phyloP scores from a whole-genome alignment of 306 rosid species.

The Rosa multiflora region DNA sequence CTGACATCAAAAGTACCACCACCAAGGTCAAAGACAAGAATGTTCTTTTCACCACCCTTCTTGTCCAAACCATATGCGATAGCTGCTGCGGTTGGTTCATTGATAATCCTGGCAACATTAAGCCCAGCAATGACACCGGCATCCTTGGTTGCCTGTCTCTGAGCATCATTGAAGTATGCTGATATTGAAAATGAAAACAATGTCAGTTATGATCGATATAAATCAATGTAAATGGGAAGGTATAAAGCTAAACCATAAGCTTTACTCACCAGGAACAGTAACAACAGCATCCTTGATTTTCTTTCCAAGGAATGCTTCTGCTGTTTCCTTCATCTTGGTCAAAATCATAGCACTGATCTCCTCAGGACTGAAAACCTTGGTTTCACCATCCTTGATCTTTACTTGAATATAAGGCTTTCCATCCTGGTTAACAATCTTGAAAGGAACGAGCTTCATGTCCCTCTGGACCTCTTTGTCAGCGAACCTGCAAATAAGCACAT shows the following conservation, averaged over 20 bases:
- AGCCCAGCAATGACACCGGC: conserved; percentile 93
- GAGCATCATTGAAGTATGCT: conserved; percentile 99
- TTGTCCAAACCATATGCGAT: conserved; percentile 97
- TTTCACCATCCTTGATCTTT: conserved; percentile 80
- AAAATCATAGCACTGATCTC: conserved; percentile 92
- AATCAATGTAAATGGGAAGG: background rate
- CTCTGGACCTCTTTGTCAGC: conserved; percentile 88
- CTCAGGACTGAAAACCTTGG: conserved; percentile 97
- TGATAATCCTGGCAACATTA: conserved; percentile 96
- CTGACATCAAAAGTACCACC: conserved; percentile 99
- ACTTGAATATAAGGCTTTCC: conserved; percentile 97
- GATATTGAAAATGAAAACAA: conserved; percentile 23
- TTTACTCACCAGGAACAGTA: conserved; percentile 81
- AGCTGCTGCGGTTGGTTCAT: conserved; percentile 98
- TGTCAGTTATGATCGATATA: background rate
- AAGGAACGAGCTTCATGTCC: conserved; percentile 88
- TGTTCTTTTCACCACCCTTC: conserved; percentile 98
- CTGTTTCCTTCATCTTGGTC: conserved; percentile 95
- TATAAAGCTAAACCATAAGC: background rate
- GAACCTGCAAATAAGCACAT: conserved; percentile 48
- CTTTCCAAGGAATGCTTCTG: conserved; percentile 96
- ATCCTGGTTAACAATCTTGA: conserved; percentile 92
- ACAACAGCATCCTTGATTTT: conserved; percentile 86
- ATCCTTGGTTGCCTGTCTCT: conserved; percentile 99
- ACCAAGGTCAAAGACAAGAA: conserved; percentile 97